Conservation (phyloP, 345 rosid species). For the Hibiscus tridactylites region DNA sequence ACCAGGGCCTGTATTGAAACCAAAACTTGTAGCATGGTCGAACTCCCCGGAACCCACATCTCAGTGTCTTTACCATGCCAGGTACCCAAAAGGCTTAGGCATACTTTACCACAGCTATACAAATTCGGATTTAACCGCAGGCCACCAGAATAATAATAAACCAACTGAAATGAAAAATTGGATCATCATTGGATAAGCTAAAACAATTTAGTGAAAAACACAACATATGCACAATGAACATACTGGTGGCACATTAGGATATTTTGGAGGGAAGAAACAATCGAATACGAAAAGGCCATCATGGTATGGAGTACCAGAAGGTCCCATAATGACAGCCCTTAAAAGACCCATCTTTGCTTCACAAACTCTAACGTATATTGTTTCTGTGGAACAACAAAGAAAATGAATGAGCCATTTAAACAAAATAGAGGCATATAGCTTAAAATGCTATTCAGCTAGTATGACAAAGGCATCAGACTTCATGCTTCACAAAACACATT, state of each 20-base stretch:
- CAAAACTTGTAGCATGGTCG: constrained; percentile 61
- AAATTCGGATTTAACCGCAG: constrained; percentile 54
- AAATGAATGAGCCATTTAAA: not conserved
- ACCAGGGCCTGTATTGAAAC: constrained; percentile 51
- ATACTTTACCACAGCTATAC: constrained; percentile 53
- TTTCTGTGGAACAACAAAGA: constrained; percentile 20
- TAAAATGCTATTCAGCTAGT: not conserved
- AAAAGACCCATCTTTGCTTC: constrained; percentile 51
- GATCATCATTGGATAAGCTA: not conserved
- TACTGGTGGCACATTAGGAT: constrained; percentile 50
- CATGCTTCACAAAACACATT: not conserved
- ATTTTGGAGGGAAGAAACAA: constrained; percentile 43
- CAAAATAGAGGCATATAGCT: not conserved
- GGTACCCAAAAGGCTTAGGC: constrained; percentile 60
- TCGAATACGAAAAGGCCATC: constrained; percentile 63
- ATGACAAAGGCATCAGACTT: not conserved
- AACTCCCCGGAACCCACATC: constrained; percentile 40
- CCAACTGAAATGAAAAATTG: constrained; percentile 26
- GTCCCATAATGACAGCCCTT: constrained; percentile 50
- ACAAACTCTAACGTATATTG: constrained; percentile 47
- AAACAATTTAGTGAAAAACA: not conserved
- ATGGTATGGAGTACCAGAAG: constrained; percentile 56
- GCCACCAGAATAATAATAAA: constrained; percentile 58
- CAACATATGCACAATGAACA: not conserved
- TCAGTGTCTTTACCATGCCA: constrained; percentile 42